phyloP scores from a whole-genome alignment of 208 protist genomes.

The Wallacemonas sp. region DNA sequence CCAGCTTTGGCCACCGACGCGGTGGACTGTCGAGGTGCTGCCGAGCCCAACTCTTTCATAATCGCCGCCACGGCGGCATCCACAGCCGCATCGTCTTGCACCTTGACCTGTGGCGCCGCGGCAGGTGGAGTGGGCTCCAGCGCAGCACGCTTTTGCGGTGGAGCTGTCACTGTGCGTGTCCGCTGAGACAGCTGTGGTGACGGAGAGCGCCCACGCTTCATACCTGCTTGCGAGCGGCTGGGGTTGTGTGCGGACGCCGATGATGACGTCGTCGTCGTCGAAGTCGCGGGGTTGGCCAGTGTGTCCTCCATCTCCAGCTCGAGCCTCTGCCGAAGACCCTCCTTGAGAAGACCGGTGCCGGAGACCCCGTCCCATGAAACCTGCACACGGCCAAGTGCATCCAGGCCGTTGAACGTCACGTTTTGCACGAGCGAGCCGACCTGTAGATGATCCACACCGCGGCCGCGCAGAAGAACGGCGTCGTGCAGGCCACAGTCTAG shows the following conservation, averaged over 20 bases:
- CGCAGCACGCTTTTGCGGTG: not conserved
- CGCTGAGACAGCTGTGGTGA: too few relatives aligned
- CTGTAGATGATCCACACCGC: conserved; percentile 50
- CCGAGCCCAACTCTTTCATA: not conserved
- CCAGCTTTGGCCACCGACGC: not conserved
- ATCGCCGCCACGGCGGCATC: conserved; percentile 3
- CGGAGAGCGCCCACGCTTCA: not conserved
- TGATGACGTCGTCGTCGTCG: not conserved
- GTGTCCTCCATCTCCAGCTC: conserved; percentile 56
- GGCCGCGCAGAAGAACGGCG: conserved; percentile 57
- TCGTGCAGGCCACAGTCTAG: conserved; percentile 85
- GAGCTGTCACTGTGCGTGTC: too few relatives aligned
- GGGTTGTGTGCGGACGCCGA: not conserved
- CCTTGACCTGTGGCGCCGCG: not conserved
- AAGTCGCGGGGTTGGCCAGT: conserved; percentile 12
- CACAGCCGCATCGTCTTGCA: not conserved
- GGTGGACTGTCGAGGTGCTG: not conserved
- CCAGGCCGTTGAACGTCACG: conserved; percentile 27
- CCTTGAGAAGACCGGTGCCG: not conserved
- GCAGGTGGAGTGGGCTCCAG: not conserved
- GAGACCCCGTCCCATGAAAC: conserved; percentile 24
- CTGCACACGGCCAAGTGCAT: conserved; percentile 46
- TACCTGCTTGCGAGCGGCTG: not conserved
- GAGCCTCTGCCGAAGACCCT: conserved; percentile 13
- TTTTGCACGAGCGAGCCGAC: conserved; percentile 28